Conservation (phyloP, 768 basidiomycete species). For the Lentinula sp. region DNA sequence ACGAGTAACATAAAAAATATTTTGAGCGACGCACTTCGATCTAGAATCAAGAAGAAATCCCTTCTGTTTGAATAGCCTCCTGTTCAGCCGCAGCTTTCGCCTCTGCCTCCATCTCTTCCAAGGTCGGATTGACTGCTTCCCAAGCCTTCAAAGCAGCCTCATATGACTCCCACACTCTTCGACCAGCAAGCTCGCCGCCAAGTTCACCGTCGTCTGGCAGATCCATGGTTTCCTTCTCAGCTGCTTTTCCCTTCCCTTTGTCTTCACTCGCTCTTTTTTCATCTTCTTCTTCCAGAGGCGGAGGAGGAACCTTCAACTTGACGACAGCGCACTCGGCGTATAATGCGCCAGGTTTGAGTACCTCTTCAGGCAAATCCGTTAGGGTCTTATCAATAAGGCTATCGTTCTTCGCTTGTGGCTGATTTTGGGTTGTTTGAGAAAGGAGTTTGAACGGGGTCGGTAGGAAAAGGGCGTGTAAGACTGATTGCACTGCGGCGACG, state of each 20-base stretch:
- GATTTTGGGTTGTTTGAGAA: conserved; percentile 11
- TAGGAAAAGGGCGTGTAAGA: conserved; percentile 79
- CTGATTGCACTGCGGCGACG: conserved; percentile 55
- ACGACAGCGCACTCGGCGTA: conserved; percentile 75
- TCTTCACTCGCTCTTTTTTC: conserved; percentile 15
- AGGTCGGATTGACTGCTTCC: conserved; percentile 39
- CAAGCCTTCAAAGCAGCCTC: conserved; percentile 62
- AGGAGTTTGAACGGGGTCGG: conserved; percentile 71
- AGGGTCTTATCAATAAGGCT: conserved; percentile 6
- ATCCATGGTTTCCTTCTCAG: conserved; percentile 23
- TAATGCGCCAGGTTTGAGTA: conserved; percentile 71
- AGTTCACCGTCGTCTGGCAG: conserved; percentile 62
- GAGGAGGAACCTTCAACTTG: conserved; percentile 29
- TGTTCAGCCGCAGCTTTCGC: conserved; percentile 7
- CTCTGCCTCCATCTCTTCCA: conserved; percentile 1
- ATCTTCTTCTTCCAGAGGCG: conserved; percentile 9
- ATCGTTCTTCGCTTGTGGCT: conserved; percentile 5
- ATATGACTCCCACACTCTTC: conserved; percentile 73
- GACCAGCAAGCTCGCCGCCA: conserved; percentile 62
- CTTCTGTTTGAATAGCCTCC: background rate
- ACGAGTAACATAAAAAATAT: background rate
- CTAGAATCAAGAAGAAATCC: background rate
- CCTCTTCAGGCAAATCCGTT: conserved; percentile 40
- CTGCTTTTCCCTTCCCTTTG: conserved; percentile 10
- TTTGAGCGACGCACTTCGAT: background rate